Conservation (phyloP, 345 rosid genomes). For the Acer negundo region DNA sequence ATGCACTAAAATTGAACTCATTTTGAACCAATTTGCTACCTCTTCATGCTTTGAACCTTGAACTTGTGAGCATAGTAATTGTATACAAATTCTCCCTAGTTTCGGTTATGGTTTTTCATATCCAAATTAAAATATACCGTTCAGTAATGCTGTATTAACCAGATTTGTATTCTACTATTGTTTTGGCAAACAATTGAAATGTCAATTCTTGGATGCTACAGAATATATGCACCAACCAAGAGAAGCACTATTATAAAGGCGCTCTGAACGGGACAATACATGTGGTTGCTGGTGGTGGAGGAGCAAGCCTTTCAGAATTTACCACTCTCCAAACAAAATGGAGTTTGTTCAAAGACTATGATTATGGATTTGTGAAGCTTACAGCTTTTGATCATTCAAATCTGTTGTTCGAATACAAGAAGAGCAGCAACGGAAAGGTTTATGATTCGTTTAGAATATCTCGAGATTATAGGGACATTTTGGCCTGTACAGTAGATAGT, state of each 20-base stretch:
- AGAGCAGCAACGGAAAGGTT: conserved; percentile 70
- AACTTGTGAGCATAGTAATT: background rate
- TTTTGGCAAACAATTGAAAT: conserved; percentile 10
- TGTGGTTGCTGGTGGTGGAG: conserved; percentile 77
- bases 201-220: conserved; percentile 24
- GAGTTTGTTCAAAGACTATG: conserved; percentile 59
- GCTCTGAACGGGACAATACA: conserved; percentile 63
- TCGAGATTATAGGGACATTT: conserved; percentile 50
- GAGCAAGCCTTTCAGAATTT: conserved; percentile 56
- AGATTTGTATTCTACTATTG: background rate
- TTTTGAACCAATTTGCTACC: background rate
- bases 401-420: conserved; percentile 65
- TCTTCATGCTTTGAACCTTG: background rate
- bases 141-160: too few species aligned
- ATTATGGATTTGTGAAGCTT: conserved; percentile 53
- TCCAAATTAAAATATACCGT: background rate
- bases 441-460: conserved; percentile 62
- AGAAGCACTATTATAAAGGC: conserved; percentile 51
- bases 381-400: conserved; percentile 60
- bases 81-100: background rate
- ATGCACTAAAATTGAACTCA: background rate
- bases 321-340: conserved; percentile 45
- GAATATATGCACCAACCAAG: conserved; percentile 60
- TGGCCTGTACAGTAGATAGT: conserved; percentile 59
- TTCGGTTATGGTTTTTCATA: background rate